A percentile compares a stretch with the other conserved stretches of the same genome.
phyloP scores from a whole-genome alignment of 495 filamentous ascomycete genomes.

The Penicillium salamii region DNA sequence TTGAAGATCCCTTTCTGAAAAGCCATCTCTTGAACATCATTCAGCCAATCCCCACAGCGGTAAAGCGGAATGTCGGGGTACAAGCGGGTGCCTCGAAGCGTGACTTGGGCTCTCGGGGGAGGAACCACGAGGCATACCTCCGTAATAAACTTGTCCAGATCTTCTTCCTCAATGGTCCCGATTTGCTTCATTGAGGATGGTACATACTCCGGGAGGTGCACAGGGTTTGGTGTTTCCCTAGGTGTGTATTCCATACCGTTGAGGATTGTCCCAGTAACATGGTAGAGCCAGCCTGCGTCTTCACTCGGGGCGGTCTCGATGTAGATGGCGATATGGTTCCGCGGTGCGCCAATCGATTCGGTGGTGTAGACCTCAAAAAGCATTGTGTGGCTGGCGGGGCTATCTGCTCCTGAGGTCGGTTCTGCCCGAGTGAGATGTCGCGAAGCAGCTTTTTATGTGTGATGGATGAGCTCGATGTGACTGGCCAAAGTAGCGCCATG shows the following conservation, averaged over 20 bases:
- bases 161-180: constrained; percentile 5
- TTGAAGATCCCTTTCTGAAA: constrained; percentile 15
- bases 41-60: constrained; percentile 9
- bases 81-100: not conserved
- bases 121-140: constrained; percentile 4
- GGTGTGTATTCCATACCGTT: constrained; percentile 10
- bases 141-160: not conserved
- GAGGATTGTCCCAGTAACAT: constrained; percentile 12
- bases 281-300: constrained; percentile 4
- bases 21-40: constrained; percentile 15
- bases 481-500: too few relatives aligned
- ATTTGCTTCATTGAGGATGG: constrained; percentile 5
- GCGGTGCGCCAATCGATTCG: constrained; percentile 1
- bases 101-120: constrained; percentile 9
- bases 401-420: too few relatives aligned
- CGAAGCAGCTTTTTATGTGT: not conserved
- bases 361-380: constrained; percentile 4
- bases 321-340: constrained; percentile 12
- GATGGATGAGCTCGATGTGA: too few relatives aligned
- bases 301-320: constrained; percentile 9
- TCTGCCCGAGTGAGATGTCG: too few relatives aligned
- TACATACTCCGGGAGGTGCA: constrained; percentile 2
- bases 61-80: constrained; percentile 10
- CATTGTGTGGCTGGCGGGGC: not conserved
- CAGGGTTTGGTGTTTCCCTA: constrained; percentile 1